Conservation (phyloP, 352 stramenopile genomes). For the Nothophytophthora sp. region DNA sequence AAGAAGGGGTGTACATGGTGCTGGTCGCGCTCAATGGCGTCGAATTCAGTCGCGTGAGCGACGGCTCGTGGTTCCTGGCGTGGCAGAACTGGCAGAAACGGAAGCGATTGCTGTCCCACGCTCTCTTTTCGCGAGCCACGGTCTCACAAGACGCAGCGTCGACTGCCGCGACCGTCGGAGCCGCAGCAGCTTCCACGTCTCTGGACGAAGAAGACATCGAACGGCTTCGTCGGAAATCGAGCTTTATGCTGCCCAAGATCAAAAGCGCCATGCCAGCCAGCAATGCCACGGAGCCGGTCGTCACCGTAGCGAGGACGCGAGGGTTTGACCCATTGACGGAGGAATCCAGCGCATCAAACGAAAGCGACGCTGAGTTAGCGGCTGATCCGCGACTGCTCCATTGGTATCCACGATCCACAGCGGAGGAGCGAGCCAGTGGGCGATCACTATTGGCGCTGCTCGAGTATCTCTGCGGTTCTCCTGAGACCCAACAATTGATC, state of each 20-base stretch:
- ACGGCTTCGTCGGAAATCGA: conserved; percentile 33
- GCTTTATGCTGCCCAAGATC: conserved; percentile 51
- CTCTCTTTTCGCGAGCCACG: conserved; percentile 29
- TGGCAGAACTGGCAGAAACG: conserved; percentile 87
- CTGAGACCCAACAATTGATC: conserved; percentile 57
- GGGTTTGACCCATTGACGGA: conserved; percentile 12
- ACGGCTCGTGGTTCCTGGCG: conserved; percentile 66
- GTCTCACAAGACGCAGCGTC: conserved; percentile 11
- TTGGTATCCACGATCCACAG: conserved; percentile 51
- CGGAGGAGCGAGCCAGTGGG: conserved; percentile 32
- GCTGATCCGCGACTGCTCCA: conserved; percentile 43
- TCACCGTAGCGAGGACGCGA: conserved; percentile 1
- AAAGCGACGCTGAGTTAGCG: conserved; percentile 29
- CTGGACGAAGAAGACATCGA: conserved; percentile 27
- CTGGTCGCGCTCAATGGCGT: conserved; percentile 64
- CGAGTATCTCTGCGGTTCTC: conserved; percentile 45
- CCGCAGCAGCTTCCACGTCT: conserved; percentile 16
- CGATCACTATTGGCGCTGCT: conserved; percentile 47
- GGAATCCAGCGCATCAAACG: conserved; percentile 11
- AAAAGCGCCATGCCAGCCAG: conserved; percentile 13
- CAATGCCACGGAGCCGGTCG: neutral
- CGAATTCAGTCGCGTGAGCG: conserved; percentile 59
- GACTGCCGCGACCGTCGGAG: conserved; percentile 17
- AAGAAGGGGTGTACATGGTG: conserved; percentile 71
- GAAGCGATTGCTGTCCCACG: conserved; percentile 47